A percentile compares a stretch with the other conserved stretches of the same genome.
phyloP scores from a whole-genome alignment of 2,329 filamentous ascomycete species.

The Colletotrichum brevisporum region DNA sequence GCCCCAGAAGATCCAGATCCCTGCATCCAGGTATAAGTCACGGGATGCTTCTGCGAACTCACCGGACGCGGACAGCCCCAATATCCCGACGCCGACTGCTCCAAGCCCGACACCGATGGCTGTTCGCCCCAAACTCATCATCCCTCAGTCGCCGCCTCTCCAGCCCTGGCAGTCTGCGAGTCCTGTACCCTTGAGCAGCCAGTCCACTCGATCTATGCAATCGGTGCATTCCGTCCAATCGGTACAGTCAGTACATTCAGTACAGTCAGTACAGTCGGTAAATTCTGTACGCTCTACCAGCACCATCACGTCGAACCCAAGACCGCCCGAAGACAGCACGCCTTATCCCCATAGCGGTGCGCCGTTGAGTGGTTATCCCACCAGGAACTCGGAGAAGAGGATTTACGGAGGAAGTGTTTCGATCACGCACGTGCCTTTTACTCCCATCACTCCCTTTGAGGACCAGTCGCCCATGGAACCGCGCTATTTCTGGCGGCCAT shows the following conservation, averaged over 20 bases:
- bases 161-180: neutral
- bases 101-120: slow-evolving; percentile 51
- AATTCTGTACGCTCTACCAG: slow-evolving; percentile 12
- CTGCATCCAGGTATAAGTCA: too few species aligned
- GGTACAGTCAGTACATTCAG: too few species aligned
- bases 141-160: neutral
- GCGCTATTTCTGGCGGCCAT: slow-evolving; percentile 44
- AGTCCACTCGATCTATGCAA: too few species aligned
- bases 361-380: slow-evolving; percentile 43
- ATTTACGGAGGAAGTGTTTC: slow-evolving; percentile 43
- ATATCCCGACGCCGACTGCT: slow-evolving; percentile 50
- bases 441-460: slow-evolving; percentile 42
- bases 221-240: slow-evolving; percentile 5
- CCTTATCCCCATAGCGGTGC: slow-evolving; percentile 39
- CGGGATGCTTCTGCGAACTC: too few species aligned
- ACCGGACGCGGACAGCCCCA: slow-evolving; percentile 1
- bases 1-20: too few species aligned
- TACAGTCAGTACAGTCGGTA: neutral
- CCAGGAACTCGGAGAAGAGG: slow-evolving; percentile 30
- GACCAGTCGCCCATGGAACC: slow-evolving; percentile 41
- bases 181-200: slow-evolving; percentile 1
- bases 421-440: slow-evolving; percentile 28
- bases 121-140: slow-evolving; percentile 41
- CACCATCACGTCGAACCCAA: slow-evolving; percentile 10
- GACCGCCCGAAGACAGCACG: slow-evolving; percentile 28